phyloP scores from a whole-genome alignment of 305 asterid genomes.

The Solanum hybrid region DNA sequence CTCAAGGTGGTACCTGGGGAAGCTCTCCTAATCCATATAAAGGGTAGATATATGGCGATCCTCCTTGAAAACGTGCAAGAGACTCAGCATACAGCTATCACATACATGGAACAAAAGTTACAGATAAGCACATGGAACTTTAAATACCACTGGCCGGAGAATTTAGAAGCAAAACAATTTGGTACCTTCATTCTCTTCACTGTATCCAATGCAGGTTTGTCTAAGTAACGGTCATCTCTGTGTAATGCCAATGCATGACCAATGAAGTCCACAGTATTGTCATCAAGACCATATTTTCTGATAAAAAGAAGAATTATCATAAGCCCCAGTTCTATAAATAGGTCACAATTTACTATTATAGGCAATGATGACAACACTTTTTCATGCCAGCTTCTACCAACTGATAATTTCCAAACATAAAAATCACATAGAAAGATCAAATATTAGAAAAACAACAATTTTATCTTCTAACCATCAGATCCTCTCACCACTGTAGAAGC shows the following conservation, averaged over 20 bases:
- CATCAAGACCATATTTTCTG: slow-evolving; percentile 93
- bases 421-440: neutral
- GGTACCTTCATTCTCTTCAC: slow-evolving; percentile 84
- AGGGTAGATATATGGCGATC: slow-evolving; percentile 95
- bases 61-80: slow-evolving; percentile 89
- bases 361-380: no score
- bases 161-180: neutral
- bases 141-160: neutral
- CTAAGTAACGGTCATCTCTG: slow-evolving; percentile 72
- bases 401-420: neutral
- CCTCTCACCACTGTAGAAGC: neutral
- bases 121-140: neutral
- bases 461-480: neutral
- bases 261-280: slow-evolving; percentile 76
- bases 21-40: slow-evolving; percentile 94
- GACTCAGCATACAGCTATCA: slow-evolving; percentile 82
- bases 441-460: neutral
- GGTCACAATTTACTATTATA: neutral
- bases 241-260: slow-evolving; percentile 91
- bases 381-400: neutral
- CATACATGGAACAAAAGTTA: neutral
- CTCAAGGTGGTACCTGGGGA: slow-evolving; percentile 59
- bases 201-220: slow-evolving; percentile 79
- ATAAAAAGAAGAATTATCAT: slow-evolving; percentile 10
- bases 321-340: neutral